Conservation (phyloP, 176 grass and related monocot species). For the Phoenix dactylifera region DNA sequence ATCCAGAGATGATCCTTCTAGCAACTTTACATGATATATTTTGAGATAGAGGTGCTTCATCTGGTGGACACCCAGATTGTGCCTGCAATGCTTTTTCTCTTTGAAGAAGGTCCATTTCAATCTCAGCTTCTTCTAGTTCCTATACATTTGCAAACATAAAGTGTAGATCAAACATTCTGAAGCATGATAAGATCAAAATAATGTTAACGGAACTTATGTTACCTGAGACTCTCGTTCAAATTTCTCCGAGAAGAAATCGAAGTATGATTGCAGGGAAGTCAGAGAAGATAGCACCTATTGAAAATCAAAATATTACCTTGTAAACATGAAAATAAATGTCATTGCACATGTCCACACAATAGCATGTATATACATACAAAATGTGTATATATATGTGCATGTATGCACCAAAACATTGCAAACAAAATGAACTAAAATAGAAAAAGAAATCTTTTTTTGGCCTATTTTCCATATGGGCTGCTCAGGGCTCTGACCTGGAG, state of each 20-base stretch:
- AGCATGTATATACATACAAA: no score
- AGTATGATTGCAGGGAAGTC: constrained; percentile 70
- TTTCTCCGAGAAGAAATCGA: constrained; percentile 73
- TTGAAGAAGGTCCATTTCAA: constrained; percentile 83
- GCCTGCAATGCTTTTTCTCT: constrained; percentile 43
- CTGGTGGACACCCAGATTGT: constrained; percentile 16
- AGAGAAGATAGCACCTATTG: constrained; percentile 73
- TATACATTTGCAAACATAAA: constrained; percentile 27
- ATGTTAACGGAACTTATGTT: constrained; percentile 20
- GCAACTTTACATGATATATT: constrained; percentile 27
- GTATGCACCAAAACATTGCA: no score
- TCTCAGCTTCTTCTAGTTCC: constrained; percentile 95
- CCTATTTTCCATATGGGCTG: no score
- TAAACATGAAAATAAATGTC: no score
- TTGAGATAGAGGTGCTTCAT: constrained; percentile 19
- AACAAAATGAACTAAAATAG: no score
- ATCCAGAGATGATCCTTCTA: not conserved
- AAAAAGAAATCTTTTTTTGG: no score
- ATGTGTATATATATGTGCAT: no score
- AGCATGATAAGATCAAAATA: constrained; percentile 9
- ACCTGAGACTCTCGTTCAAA: constrained; percentile 65
- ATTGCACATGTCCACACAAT: no score
- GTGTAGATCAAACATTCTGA: constrained; percentile 12
- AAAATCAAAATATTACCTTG: not conserved
- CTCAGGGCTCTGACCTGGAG: no score